Base-by-base conservation (phyloP, 495 filamentous ascomycete genomes). In the Neurospora sp. region DNA sequence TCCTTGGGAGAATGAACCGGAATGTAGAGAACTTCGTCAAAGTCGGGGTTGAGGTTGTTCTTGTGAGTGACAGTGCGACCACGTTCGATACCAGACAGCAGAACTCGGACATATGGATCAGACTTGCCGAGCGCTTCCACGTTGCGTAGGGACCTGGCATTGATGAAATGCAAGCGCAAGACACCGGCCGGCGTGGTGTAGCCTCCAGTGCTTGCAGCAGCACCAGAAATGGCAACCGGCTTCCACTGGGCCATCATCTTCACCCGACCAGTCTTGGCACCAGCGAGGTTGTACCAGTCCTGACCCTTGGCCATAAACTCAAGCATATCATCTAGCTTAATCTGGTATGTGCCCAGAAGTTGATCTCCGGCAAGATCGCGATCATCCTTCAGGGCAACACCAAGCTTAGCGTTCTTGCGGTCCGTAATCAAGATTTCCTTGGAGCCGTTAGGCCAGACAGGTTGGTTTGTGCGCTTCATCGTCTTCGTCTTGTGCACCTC, bases 381-480 rank as follows among this genome's bases (percentile, higher is more conserved):
- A 76, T 98, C 96, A 78, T 99, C 96, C 82, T 97, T 99, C 85
- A 99, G 91, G 20, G 93, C 91, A 70, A 98, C 83, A 71, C 94
- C 96, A 66, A 99, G 86, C 75, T 91, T 94, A 62, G 94, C 94
- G 77, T 85, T 88, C 85, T 94, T 97, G 46, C 93, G 89, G 79
- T 99, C 93, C 0, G 94, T 97, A 77, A 99, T 92, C 72, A 99
- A 86, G 75, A 98, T 87, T 78, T 98, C 96, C 83, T 97, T 97
- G 73, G 90, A 91, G 3, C 91, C 92, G 78, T 97, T 89, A 44
- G 94, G 91, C 89, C 92, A 99, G 74, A 98, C 91, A 8, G 96
- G 96, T 78, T 96, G 94, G 84, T 98, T 99, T 72, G 93, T 97
- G 39, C 95, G 91, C 87, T 98, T 98, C 74, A 97, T 86, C 78